Base-by-base conservation (phyloP, 73 alveolate species). In the Paramecium bursaria region DNA sequence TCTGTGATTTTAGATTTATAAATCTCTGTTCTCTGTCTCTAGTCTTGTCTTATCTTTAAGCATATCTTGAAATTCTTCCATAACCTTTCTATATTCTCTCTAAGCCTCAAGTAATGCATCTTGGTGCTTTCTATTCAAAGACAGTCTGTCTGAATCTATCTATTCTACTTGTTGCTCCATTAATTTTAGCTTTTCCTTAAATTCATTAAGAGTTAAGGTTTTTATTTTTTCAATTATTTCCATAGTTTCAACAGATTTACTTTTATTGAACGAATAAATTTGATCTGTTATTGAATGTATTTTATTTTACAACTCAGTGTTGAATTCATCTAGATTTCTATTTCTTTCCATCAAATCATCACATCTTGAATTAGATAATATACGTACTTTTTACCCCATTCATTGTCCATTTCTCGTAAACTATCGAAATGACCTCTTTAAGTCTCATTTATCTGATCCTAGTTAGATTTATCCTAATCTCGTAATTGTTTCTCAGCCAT, bases 281-380 rank as follows among this genome's bases (percentile, higher is more conserved):
- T 67, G 22, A 67, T 67, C 82, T n/a, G 33, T 39, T 25, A 67
- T 30, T 30, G 49, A 25, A 35, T 67, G 22, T 4, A 53, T 39
- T 67, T 67, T 9, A 19, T 31, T 4, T 67, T 35, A 35, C 21
- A 30, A 35, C 33, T 31, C 23, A 21, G 33, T 21, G 3, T 31
- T 67, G 17, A 30, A 47, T 39, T 67, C 82, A 67, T 67, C 82
- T 39, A 67, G 35, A 4, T 67, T 14, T 67, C 82, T 67, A 67
- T 67, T 67, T 67, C 44, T 57, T 39, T 67, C 82, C 82, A 67
- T 67, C 82, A 67, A 39, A 17, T 39, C 19, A 67, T 67, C 82
- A 35, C 82, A 67, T 67, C n/a, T n/a, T n/a, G n/a, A n/a, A n/a
- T n/a, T n/a, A n/a, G n/a, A n/a, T n/a, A n/a, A n/a, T n/a, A n/a